phyloP scores from a whole-genome alignment of 495 filamentous ascomycete species.

The Acidomyces sp. region DNA sequence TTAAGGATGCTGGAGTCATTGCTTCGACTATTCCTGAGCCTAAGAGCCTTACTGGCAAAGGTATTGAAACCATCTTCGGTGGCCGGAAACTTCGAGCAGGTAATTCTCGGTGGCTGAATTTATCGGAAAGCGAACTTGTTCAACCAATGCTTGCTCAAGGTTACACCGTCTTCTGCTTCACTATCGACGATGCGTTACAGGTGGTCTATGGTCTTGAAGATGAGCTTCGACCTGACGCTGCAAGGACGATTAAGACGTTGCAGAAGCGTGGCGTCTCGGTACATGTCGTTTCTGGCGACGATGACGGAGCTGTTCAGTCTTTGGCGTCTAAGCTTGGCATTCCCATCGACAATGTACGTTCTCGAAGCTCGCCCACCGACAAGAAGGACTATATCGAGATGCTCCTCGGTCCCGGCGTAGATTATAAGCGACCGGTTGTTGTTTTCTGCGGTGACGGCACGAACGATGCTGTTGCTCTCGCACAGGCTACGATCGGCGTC shows the following conservation, averaged over 20 bases:
- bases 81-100: conserved; percentile 40
- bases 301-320: conserved; percentile 42
- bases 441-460: conserved; percentile 73
- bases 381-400: conserved; percentile 49
- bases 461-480: conserved; percentile 65
- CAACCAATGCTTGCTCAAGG: conserved; percentile 33
- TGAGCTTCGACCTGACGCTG: conserved; percentile 44
- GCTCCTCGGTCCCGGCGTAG: too few species aligned
- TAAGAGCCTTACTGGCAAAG: conserved; percentile 41
- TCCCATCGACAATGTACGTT: conserved; percentile 31
- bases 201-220: conserved; percentile 51
- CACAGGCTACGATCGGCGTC: conserved; percentile 59
- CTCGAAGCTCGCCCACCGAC: conserved; percentile 44
- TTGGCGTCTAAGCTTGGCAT: conserved; percentile 45
- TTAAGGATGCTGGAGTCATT: conserved; percentile 25
- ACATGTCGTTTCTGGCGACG: conserved; percentile 59
- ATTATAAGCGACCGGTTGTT: conserved; percentile 28
- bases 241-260: conserved; percentile 36
- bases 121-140: conserved; percentile 30
- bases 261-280: conserved; percentile 41
- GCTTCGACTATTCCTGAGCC: conserved; percentile 30
- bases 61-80: conserved; percentile 31
- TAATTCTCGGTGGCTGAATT: conserved; percentile 48
- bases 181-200: conserved; percentile 34
- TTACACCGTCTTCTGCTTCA: conserved; percentile 52